Percentiles rank a stretch among this genome's conserved stretches.
These are phyloP conservation scores for Geosmithia putterillii DNA, from an alignment of 2,329 filamentous ascomycete genomes.

Conservation along the genomic window DNA sequence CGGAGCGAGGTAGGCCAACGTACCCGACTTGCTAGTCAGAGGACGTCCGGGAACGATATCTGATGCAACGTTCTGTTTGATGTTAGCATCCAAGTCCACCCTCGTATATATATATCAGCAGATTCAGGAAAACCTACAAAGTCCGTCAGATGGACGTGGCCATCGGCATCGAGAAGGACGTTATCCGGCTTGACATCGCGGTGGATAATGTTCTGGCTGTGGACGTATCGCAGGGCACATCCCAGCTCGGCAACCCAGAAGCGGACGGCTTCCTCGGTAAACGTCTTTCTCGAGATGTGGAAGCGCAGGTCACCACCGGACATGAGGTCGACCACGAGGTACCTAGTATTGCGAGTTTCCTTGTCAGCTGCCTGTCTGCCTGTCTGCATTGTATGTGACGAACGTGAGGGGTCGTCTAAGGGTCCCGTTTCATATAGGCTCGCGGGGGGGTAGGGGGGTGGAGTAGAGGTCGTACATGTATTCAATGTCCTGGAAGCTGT, in stretches of 20 bases:
- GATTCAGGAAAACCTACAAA: conserved; percentile 68
- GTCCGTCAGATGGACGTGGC: conserved; percentile 93
- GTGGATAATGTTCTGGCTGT: conserved; percentile 78
- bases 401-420: no score
- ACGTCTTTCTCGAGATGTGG: conserved; percentile 94
- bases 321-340: conserved; percentile 97
- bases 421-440: no score
- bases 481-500: conserved; percentile 98
- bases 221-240: conserved; percentile 80
- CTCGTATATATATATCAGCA: background rate
- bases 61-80: conserved; percentile 80
- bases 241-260: conserved; percentile 96
- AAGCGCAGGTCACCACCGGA: conserved; percentile 93
- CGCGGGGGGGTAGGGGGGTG: no score
- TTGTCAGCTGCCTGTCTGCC: background rate
- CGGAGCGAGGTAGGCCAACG: conserved; percentile 86
- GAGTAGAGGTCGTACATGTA: conserved; percentile 64
- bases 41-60: conserved; percentile 75
- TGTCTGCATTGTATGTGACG: no score
- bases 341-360: conserved; percentile 41
- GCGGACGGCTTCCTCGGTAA: conserved; percentile 90
- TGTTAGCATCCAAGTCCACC: conserved; percentile 8
- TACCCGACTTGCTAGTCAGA: conserved; percentile 92
- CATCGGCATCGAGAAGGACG: conserved; percentile 74
- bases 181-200: conserved; percentile 90